Evolutionary conservation across 202 grass and related monocot genomes (phyloP), one percentile per base, ranked within the genome.

Genomic region (Setaria italica): DNA sequence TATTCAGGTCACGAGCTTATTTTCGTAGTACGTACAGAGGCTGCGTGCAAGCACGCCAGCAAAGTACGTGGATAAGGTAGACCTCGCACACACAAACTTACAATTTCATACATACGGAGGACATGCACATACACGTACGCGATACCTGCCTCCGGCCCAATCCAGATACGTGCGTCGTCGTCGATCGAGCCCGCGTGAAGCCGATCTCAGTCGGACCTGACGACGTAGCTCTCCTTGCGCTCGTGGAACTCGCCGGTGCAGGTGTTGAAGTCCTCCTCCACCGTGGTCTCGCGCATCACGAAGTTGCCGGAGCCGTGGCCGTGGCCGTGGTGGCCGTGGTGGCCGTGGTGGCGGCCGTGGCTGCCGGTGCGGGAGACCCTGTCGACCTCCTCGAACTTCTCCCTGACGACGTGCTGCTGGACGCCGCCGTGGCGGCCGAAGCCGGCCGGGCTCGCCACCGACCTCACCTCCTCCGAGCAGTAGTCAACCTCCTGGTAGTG

Each of bases 211-310:
- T 84, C 71, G 43, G 76, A 47, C 81, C 56, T 85, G 76, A 56
- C 39, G 43, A 77, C 4, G 63, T 77, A 11, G 81, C 17, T 88
- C 62, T 87, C 70, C 89, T 88, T 87, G 77, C 89, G 89, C 85
- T 91, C 81, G 77, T 81, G 89, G 85, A 81, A 81, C 89, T 91
- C 85, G 55, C 89, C 85, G 77, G 89, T 87, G 81, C 85, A 29
- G 55, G 81, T 85, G 81, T 91, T 87, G 80, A 90, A 0, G 75
- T 90, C 80, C 69, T 90, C 85, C 85, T 87, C 81, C 35, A 91
- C 10, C 81, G 6, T 87, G 47, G 29, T 85, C 81, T 88, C 85
- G 63, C 81, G 70, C 62, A 42, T 35, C 80, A 43, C 46, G 4
- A 81, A 5, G 83, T 72, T 70, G 46, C 64, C 85, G 63, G 65